Base-by-base conservation (phyloP, 768 basidiomycete genomes). In the Pisolithus orientalis region DNA sequence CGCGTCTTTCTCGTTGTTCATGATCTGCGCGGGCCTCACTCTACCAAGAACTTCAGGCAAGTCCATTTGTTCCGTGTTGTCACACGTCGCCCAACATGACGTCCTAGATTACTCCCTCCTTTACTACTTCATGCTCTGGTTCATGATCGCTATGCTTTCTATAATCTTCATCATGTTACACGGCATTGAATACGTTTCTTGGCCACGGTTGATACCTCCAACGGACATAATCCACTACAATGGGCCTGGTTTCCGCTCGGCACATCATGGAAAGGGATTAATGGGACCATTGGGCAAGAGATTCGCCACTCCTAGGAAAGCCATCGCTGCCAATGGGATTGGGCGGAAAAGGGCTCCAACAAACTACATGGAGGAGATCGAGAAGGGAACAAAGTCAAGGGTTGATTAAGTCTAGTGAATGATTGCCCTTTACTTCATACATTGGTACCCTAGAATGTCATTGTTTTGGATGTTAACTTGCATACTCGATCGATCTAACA, bases 181-280 rank as follows among this genome's bases (percentile, higher is more conserved):
- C 68, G 95, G 94, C 37, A 84, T 94, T 57, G 90, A 93, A 55
- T 99, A 96, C 65, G 95, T 99, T 50, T 80, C 88, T 14, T 97
- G 94, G 90, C 96, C 96, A 11, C 80, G 86, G 10, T 77, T 99
- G 50, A 80, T 88, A 57, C 87, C 91, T 0, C 83, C 85, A 4
- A 72, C 74, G 28, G 89, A 92, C 52, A 74, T 85, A 48, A 85
- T 98, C 51, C 83, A 88, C 63, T 99, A 97, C 67, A 76, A 78
- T 45, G 96, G 96, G 14, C 87, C 92, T 32, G 94, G 94, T 5
- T 92, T 79, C 74, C 84, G 89, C 34, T 86, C 90, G 5, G 81
- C 73, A 5, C 75, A 81, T 50, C 75, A 87, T 53, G 93, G 94
- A 17, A 89, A 83, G 65, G 93, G 93, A 1, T 63, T 91, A 49